phyloP scores from a whole-genome alignment of 805 yeast genomes.

The Tetrapisispora arboricola region DNA sequence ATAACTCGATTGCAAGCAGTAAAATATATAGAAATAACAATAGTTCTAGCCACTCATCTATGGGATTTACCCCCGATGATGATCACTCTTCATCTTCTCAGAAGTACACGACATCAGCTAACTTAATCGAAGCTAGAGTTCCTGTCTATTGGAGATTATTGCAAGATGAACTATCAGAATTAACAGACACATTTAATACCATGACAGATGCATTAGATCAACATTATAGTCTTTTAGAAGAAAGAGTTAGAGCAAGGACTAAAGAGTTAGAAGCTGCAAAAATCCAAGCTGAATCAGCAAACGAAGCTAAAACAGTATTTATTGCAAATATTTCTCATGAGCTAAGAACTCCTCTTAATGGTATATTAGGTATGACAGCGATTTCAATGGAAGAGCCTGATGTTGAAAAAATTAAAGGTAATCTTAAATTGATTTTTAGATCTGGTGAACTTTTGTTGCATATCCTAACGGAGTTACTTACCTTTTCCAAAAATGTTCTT shows the following conservation, averaged over 20 bases:
- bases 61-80: neutral
- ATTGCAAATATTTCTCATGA: slow-evolving; percentile 92
- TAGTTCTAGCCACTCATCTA: neutral
- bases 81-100: slow-evolving; percentile 2
- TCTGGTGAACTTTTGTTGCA: slow-evolving; percentile 87
- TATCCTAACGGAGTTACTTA: slow-evolving; percentile 78
- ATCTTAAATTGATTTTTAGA: slow-evolving; percentile 76
- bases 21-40: neutral
- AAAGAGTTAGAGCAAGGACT: slow-evolving; percentile 77
- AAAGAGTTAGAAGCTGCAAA: slow-evolving; percentile 82
- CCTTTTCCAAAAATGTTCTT: slow-evolving; percentile 79
- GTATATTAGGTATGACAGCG: slow-evolving; percentile 91
- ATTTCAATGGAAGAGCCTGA: slow-evolving; percentile 85
- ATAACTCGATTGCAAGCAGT: neutral
- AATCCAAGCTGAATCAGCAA: slow-evolving; percentile 85
- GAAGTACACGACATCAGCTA: slow-evolving; percentile 23
- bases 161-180: slow-evolving; percentile 78
- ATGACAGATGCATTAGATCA: slow-evolving; percentile 82
- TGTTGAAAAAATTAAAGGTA: slow-evolving; percentile 53
- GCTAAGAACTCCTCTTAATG: slow-evolving; percentile 89
- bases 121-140: slow-evolving; percentile 32
- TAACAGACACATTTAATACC: slow-evolving; percentile 80
- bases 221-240: slow-evolving; percentile 79
- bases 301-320: slow-evolving; percentile 91
- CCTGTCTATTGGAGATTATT: slow-evolving; percentile 44